These are phyloP conservation scores for Prosopis cineraria DNA, from an alignment of 306 rosid species.

Conservation along the genomic window DNA sequence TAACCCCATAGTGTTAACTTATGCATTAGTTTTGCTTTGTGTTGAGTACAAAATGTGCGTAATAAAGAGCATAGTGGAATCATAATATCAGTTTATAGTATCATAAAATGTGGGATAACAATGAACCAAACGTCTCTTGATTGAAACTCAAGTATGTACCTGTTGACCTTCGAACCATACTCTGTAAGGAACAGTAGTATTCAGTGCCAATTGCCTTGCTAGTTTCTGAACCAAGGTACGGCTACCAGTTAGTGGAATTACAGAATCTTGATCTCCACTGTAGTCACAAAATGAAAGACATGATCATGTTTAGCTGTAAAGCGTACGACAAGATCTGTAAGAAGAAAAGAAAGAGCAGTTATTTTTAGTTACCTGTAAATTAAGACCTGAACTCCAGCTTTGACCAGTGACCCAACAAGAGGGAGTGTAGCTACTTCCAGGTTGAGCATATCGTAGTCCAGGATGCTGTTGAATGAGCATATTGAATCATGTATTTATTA, in stretches of 20 bases:
- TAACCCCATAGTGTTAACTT: no score
- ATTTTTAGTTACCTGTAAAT: constrained; percentile 70
- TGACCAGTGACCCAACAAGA: constrained; percentile 62
- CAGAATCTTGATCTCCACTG: constrained; percentile 99
- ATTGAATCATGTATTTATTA: background rate
- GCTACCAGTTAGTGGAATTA: constrained; percentile 91
- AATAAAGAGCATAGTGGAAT: no score
- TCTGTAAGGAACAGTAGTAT: constrained; percentile 81
- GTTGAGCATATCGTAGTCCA: constrained; percentile 73
- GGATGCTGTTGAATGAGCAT: constrained; percentile 45
- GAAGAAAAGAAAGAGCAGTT: background rate
- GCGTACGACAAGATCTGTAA: background rate
- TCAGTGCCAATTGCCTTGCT: constrained; percentile 62
- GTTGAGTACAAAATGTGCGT: background rate
- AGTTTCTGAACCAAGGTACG: constrained; percentile 70
- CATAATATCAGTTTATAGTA: no score
- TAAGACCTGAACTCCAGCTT: constrained; percentile 79
- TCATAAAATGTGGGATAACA: no score
- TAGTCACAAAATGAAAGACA: constrained; percentile 22
- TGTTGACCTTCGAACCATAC: constrained; percentile 93
- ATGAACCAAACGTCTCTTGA: background rate
- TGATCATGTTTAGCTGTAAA: background rate
- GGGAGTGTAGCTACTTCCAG: constrained; percentile 85
- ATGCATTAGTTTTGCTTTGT: background rate
- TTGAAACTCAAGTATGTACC: constrained; percentile 43